Conservation (phyloP, 805 yeast species). For the Huiozyma sinensis region DNA sequence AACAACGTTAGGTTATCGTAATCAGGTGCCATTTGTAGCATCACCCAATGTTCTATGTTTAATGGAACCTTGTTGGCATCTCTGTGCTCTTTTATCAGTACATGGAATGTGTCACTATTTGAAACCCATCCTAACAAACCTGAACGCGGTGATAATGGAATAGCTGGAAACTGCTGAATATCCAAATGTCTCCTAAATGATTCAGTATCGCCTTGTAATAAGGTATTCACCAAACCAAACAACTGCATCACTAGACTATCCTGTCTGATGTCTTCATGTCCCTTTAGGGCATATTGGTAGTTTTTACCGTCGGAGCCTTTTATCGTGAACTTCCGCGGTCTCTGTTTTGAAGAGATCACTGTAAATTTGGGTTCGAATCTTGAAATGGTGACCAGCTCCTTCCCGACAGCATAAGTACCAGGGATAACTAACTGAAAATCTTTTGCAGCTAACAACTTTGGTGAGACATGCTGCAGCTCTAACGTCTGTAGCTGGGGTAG, state of each 20-base stretch:
- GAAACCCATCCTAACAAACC: constrained; percentile 97
- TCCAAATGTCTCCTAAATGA: constrained; percentile 93
- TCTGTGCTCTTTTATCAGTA: constrained; percentile 81
- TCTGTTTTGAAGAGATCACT: constrained; percentile 88
- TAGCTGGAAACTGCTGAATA: constrained; percentile 85
- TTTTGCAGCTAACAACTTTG: constrained; percentile 66
- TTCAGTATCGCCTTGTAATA: constrained; percentile 82
- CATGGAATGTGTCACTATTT: constrained; percentile 93
- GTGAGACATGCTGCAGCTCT: constrained; percentile 90
- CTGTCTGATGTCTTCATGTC: constrained; percentile 96
- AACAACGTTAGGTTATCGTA: constrained; percentile 80
- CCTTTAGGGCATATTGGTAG: constrained; percentile 74
- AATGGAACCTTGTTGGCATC: constrained; percentile 81
- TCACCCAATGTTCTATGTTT: constrained; percentile 88
- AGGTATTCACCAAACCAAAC: constrained; percentile 88
- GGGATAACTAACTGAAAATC: constrained; percentile 86
- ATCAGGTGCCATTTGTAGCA: constrained; percentile 95
- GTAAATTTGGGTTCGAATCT: constrained; percentile 74
- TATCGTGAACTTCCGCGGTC: constrained; percentile 77
- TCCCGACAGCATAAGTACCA: constrained; percentile 83
- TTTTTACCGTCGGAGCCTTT: constrained; percentile 88
- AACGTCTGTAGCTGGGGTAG: constrained; percentile 76
- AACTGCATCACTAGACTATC: constrained; percentile 96
- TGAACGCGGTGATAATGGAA: constrained; percentile 93
- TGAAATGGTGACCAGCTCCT: constrained; percentile 60